phyloP scores from a whole-genome alignment of 2,329 filamentous ascomycete genomes.

The Diplodia corticola region DNA sequence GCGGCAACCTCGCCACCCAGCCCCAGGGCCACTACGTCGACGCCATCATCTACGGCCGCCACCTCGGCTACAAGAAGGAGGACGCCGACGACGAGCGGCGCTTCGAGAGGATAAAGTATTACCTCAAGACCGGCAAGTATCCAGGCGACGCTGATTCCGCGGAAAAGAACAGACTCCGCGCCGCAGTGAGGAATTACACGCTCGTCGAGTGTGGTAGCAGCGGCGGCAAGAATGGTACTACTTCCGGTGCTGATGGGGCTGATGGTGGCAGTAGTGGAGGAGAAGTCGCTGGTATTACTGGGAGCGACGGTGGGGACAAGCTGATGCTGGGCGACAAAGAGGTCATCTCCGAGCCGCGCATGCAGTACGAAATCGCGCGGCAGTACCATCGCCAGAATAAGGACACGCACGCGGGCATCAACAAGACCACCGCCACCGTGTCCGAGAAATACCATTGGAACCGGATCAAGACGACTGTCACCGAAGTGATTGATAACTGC shows the following conservation, averaged over 20 bases:
- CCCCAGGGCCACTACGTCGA: conserved; percentile 49
- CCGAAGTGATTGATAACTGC: conserved; percentile 90
- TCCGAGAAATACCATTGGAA: conserved; percentile 97
- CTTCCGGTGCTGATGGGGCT: conserved; percentile 31
- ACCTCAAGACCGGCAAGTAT: conserved; percentile 92
- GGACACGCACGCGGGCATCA: conserved; percentile 78
- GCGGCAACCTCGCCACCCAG: conserved; percentile 51
- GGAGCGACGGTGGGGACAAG: conserved; percentile 56
- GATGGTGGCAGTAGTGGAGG: conserved; percentile 25
- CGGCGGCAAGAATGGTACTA: background rate
- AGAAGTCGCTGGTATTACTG: conserved; percentile 46
- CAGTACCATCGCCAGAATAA: conserved; percentile 61
- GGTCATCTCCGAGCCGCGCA: conserved; percentile 85
- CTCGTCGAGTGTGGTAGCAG: conserved; percentile 54
- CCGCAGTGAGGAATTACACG: conserved; percentile 93
- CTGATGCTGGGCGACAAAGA: conserved; percentile 98
- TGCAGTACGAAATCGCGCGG: conserved; percentile 87
- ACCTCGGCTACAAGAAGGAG: conserved; percentile 64
- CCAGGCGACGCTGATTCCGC: conserved; percentile 89
- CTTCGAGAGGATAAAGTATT: conserved; percentile 98
- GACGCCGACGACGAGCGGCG: conserved; percentile 91
- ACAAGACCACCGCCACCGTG: conserved; percentile 94
- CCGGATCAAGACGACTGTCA: conserved; percentile 95
- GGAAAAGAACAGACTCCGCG: conserved; percentile 91
- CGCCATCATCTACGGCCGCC: conserved; percentile 62